A percentile compares a stretch with the other conserved stretches of the same genome.
Conservation (phyloP, 78 protist genomes). For the Bigelowiella natans region DNA sequence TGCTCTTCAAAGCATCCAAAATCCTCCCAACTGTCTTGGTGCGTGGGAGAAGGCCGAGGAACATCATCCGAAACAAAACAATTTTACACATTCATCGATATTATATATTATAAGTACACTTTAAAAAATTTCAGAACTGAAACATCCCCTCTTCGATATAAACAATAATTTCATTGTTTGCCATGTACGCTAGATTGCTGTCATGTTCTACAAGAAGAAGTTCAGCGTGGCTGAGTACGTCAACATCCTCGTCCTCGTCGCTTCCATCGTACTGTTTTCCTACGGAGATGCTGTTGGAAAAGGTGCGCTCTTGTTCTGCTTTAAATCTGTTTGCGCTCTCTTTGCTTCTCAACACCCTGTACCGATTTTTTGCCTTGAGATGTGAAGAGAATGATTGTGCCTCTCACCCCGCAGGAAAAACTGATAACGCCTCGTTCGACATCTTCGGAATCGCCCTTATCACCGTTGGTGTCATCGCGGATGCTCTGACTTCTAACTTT, state of each 20-base stretch:
- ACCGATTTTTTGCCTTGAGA: no score
- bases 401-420: neutral
- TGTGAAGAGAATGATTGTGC: no score
- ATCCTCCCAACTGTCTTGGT: neutral
- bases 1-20: neutral
- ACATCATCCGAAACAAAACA: no score
- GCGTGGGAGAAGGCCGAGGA: no score
- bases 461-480: neutral
- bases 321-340: no score
- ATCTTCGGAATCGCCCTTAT: neutral
- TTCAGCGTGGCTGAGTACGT: neutral
- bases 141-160: no score
- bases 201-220: neutral
- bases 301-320: no score
- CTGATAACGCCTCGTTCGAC: neutral
- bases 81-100: no score
- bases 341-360: no score
- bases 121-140: no score
- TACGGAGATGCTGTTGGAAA: neutral
- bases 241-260: neutral
- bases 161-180: no score
- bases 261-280: neutral
- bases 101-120: no score
- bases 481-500: neutral
- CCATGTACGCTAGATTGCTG: neutral